phyloP scores from a whole-genome alignment of 2,329 filamentous ascomycete species.

The Eutypella sp. region DNA sequence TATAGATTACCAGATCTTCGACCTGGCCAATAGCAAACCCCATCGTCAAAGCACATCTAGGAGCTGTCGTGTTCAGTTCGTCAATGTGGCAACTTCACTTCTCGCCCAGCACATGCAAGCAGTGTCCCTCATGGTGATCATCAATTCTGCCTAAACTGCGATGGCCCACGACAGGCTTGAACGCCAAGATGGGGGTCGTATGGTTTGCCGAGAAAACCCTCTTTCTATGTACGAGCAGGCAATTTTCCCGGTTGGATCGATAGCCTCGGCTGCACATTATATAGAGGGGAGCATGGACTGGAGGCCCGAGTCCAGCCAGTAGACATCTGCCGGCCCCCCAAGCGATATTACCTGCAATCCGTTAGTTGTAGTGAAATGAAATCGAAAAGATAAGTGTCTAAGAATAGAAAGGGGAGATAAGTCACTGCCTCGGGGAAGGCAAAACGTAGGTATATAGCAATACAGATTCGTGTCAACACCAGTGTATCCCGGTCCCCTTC shows the following conservation, averaged over 20 bases:
- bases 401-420: conserved; percentile 5
- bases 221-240: conserved; percentile 1
- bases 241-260: conserved; percentile 12
- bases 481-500: too few species aligned
- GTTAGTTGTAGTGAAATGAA: conserved; percentile 6
- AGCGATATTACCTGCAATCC: conserved; percentile 7
- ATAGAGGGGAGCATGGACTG: neutral
- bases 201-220: neutral
- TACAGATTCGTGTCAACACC: conserved; percentile 2
- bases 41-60: too few species aligned
- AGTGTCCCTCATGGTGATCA: neutral
- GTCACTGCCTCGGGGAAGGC: too few species aligned
- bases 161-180: neutral
- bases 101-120: neutral
- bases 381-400: conserved; percentile 1
- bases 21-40: too few species aligned
- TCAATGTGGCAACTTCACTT: too few species aligned
- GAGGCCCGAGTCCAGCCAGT: neutral
- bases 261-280: conserved; percentile 2
- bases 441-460: conserved; percentile 11
- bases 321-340: conserved; percentile 2
- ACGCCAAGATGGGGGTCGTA: neutral
- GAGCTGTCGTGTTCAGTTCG: too few species aligned
- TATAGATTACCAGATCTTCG: too few species aligned
- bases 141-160: neutral